Base-by-base conservation (phyloP, 2,329 filamentous ascomycete species). In the Dryadomyces sulphureus region DNA sequence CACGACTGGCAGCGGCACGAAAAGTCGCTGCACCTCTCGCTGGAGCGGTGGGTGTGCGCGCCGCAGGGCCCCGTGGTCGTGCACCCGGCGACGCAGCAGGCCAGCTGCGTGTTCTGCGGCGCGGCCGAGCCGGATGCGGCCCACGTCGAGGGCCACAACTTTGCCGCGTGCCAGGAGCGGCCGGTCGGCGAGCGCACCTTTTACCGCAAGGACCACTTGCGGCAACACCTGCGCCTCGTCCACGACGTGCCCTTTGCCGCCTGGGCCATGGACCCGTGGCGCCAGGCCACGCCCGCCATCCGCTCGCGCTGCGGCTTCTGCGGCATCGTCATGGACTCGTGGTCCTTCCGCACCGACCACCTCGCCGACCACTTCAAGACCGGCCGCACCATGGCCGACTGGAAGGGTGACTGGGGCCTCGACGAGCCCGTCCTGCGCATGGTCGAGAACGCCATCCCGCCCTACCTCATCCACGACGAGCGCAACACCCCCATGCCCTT, bases 1-100 rank as follows among this genome's bases (percentile, higher is more conserved):
- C 75, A 81, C 54, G 77, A 81, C 59, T 81, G 77, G 77, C 76
- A 80, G 54, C 67, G 81, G 48, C 81, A 85, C 57, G 81, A 86
- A 55, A 81, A 81, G 53, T 79, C 77, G 43, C 65, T 78, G 52
- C 81, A 74, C 57, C 61, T 75, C 54, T 84, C 75, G 7, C 72
- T 81, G 0, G 77, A 76, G 62, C 69, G 69, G 47, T 85, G 72
- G 81, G 74, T 78, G 49, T 84, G 73, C 56, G 70, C 71, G 4
- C 76, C 75, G 39, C 68, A 75, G 39, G 76, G 77, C 0, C 63
- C 73, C 16, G 66, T 62, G 6, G 69, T 70, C 5, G 59, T 78
- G 32, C 73, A 80, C 47, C 69, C 75, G 2, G 71, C 77, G 2
- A 78, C 70, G n/a, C 75, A 76, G 24, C 62, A 70, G 43, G 55